phyloP scores from a whole-genome alignment of 2,329 filamentous ascomycete genomes.

The Phaeosphaeriaceae sp. region DNA sequence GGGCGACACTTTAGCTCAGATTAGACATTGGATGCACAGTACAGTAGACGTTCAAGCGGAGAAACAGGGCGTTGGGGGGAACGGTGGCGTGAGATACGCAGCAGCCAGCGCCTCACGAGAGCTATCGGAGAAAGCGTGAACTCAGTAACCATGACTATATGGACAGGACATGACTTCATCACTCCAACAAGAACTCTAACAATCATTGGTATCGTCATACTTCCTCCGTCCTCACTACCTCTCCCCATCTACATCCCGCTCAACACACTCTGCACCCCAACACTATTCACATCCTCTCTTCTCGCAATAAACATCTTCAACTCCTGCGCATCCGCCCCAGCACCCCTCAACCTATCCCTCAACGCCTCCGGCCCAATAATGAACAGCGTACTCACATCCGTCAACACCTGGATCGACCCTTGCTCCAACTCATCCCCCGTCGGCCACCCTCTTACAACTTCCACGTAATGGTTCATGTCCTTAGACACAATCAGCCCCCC shows the following conservation, averaged over 20 bases:
- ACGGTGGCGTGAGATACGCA: no score
- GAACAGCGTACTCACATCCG: constrained; percentile 94
- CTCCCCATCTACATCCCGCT: constrained; percentile 50
- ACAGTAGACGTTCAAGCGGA: no score
- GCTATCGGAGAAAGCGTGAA: no score
- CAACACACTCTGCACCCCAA: constrained; percentile 83
- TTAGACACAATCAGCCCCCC: constrained; percentile 95
- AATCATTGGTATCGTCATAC: no score
- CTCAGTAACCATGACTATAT: no score
- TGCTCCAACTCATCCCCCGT: constrained; percentile 63
- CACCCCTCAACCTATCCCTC: constrained; percentile 58
- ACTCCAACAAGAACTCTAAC: no score
- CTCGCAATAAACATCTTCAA: constrained; percentile 85
- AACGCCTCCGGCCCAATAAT: constrained; percentile 76
- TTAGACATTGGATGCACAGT: no score
- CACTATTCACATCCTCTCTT: constrained; percentile 81
- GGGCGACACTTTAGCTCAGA: no score
- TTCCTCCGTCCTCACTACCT: no score
- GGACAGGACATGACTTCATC: no score
- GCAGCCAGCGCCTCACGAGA: no score
- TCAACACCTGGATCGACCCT: constrained; percentile 76
- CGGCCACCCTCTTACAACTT: constrained; percentile 83
- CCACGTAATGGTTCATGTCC: constrained; percentile 92
- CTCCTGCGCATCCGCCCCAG: constrained; percentile 54
- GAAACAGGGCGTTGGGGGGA: no score